A percentile compares a stretch with the other conserved stretches of the same genome.
Conservation (phyloP, 768 basidiomycete species). For the Panaeolus cyanescens region DNA sequence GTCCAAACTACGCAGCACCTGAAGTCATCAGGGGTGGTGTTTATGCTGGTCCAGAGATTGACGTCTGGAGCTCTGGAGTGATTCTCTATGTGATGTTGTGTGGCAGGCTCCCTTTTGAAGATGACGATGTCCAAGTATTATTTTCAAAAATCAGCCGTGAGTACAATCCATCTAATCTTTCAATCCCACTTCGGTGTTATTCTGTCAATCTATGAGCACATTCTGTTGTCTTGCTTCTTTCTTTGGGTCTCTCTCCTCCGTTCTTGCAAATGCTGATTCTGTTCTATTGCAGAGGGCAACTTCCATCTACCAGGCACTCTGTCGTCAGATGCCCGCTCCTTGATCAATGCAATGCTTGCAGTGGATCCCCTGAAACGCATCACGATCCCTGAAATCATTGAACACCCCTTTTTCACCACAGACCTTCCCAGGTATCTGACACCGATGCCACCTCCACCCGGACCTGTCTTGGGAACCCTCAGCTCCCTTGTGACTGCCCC, state of each 20-base stretch:
- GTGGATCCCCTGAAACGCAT: constrained; percentile 96
- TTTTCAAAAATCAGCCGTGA: constrained; percentile 93
- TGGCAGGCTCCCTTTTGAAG: constrained; percentile 94
- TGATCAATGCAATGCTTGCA: constrained; percentile 88
- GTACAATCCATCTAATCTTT: constrained; percentile 23
- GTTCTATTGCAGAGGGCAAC: constrained; percentile 64
- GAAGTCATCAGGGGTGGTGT: constrained; percentile 95
- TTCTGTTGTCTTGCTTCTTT: background rate
- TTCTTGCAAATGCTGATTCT: constrained; percentile 11
- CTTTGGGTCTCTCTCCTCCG: background rate
- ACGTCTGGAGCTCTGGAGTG: constrained; percentile 99
- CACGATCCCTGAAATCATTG: constrained; percentile 88
- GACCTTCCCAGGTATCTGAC: constrained; percentile 87
- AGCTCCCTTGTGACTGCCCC: constrained; percentile 71
- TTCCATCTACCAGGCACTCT: constrained; percentile 87
- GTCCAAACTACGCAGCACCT: constrained; percentile 98
- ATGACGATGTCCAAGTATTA: constrained; percentile 89
- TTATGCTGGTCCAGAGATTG: constrained; percentile 97
- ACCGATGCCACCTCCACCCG: constrained; percentile 76
- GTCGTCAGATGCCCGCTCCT: constrained; percentile 70
- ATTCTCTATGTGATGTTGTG: constrained; percentile 98
- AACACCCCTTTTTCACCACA: constrained; percentile 87
- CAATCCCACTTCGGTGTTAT: background rate
- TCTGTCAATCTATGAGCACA: background rate
- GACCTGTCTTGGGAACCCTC: constrained; percentile 75